Evolutionary conservation across 225 moss, liverwort and hornwort genomes (phyloP), one percentile per base, ranked within the genome.

Genomic region (Pseudisothecium myosuroides): DNA sequence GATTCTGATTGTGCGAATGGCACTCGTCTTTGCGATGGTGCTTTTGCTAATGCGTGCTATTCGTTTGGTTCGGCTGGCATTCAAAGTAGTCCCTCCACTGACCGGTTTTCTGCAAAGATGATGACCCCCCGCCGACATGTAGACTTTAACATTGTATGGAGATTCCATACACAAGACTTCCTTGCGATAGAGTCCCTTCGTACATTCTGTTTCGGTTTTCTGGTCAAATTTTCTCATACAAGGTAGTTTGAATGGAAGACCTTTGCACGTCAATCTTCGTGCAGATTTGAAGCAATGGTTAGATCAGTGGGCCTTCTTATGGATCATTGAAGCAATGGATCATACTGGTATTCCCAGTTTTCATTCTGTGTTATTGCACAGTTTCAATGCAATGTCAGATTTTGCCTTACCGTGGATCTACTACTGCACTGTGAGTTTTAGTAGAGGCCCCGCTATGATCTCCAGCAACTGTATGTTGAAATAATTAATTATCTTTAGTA

Each of bases 11-110:
- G 95, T 95, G 77, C 92, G 95, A 72, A 37, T 91, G 41, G 89
- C 91, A 49, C 91, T 95, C 62, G 86, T 91, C 34, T 90, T 95
- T 58, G 92, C 95, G 39, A 83, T 89, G 85, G 66, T 89, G 86
- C 77, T 95, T 32, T 81, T 91, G 89, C 82, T 95, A 3, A 45
- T 95, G 86, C 92, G 95, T 86, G 95, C 91, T 66, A 73, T 92
- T 81, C 95, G 95, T 31, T 86, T 95, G 75, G 92, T 90, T 67
- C 90, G 91, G 0, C 85, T 95, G 67, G 95, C 91, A 61, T 83
- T 89, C 41, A 88, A 88, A 91, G 82, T 82, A 52, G 49, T 92
- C 45, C 31, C 77, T 54, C 89, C 94, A 47, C 15, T 92, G 72
- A 62, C 94, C 29, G 75, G 76, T 63, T 80, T 90, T 49, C 67